Evolutionary conservation across 345 rosid species (phyloP).

Genomic region (Citrus trifoliata): DNA sequence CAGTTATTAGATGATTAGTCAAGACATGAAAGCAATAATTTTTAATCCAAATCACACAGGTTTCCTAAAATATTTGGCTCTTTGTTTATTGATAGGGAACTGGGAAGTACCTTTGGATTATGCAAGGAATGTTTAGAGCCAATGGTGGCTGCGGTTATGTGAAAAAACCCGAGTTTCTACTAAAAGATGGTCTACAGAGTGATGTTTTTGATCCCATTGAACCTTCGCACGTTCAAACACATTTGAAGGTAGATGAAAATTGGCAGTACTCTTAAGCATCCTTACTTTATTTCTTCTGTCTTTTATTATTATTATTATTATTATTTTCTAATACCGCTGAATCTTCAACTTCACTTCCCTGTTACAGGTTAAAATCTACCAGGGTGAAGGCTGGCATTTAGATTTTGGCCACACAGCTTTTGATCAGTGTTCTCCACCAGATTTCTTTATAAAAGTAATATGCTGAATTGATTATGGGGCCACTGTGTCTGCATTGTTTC

Average conservation of each 20-base stretch:
- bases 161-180: constrained; percentile 68
- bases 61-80: not conserved
- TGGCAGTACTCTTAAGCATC: not conserved
- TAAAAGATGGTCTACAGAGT: constrained; percentile 27
- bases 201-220: constrained; percentile 50
- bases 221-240: constrained; percentile 34
- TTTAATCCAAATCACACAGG: not conserved
- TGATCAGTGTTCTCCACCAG: constrained; percentile 82
- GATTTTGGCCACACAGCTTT: constrained; percentile 70
- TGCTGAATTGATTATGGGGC: not conserved
- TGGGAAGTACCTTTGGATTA: constrained; percentile 66
- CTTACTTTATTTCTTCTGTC: not conserved
- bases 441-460: constrained; percentile 67
- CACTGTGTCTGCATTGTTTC: not conserved
- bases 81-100: constrained; percentile 40
- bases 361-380: constrained; percentile 59
- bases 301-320: too few species aligned
- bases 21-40: not conserved
- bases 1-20: not conserved
- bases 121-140: constrained; percentile 89
- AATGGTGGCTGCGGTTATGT: constrained; percentile 87
- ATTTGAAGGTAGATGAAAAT: constrained; percentile 41
- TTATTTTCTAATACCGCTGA: not conserved
- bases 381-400: constrained; percentile 82
- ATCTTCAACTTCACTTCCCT: not conserved